Evolutionary conservation across 2,329 filamentous ascomycete genomes (phyloP).

Genomic region (Neospermospora avenae): DNA sequence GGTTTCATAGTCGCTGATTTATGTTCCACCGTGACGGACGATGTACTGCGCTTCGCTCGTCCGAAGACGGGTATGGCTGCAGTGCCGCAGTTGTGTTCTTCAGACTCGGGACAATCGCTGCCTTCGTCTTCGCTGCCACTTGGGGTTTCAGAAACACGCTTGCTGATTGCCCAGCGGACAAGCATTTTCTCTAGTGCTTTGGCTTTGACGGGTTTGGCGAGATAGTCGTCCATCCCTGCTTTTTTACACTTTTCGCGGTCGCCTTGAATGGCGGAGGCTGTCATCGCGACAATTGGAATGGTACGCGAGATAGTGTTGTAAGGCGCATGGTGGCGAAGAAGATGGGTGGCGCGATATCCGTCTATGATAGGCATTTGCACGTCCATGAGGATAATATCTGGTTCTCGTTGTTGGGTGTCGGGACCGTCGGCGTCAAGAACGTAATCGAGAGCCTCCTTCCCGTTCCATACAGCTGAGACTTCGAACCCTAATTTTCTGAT

Average conservation of each 20-base stretch:
- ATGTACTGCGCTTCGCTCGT: conserved; percentile 8
- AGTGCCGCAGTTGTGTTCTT: conserved; percentile 25
- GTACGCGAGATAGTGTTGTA: conserved; percentile 58
- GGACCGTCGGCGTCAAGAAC: conserved; percentile 49
- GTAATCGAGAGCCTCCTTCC: conserved; percentile 75
- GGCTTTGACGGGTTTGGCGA: conserved; percentile 71
- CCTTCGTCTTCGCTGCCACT: conserved; percentile 14
- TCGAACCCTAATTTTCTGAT: conserved; percentile 71
- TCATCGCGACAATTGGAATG: conserved; percentile 79
- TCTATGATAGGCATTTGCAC: conserved; percentile 75
- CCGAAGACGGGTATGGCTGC: conserved; percentile 24
- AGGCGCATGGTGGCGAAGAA: conserved; percentile 64
- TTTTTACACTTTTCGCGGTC: conserved; percentile 70
- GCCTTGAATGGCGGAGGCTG: conserved; percentile 73
- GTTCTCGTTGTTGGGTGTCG: conserved; percentile 38
- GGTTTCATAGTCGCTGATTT: neutral
- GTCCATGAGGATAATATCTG: conserved; percentile 77
- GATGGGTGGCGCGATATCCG: conserved; percentile 73
- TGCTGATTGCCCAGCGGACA: conserved; percentile 60
- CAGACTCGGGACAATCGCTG: conserved; percentile 29
- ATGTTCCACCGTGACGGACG: neutral
- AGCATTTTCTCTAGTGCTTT: conserved; percentile 68
- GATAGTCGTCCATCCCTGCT: conserved; percentile 74
- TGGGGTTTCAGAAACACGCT: conserved; percentile 30
- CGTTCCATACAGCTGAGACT: conserved; percentile 71